Percentiles rank a stretch among this genome's conserved stretches.
phyloP scores from a whole-genome alignment of 139 green algal genomes.

The Volvox africanus region DNA sequence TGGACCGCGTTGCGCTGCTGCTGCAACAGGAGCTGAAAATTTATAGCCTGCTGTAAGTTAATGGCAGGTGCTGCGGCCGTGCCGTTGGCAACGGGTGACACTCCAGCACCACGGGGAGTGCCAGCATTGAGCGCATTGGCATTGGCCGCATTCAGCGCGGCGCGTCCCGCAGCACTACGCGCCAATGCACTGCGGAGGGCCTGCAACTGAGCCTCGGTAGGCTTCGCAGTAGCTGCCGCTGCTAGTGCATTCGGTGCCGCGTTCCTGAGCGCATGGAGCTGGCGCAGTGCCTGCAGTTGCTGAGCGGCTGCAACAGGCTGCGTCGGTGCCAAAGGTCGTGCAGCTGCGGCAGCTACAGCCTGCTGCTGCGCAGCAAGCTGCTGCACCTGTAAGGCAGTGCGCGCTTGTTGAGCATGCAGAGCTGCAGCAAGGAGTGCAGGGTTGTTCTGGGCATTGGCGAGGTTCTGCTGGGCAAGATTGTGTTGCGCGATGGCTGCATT shows the following conservation, averaged over 20 bases:
- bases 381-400: slow-evolving; percentile 42
- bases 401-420: slow-evolving; percentile 34
- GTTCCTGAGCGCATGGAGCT: slow-evolving; percentile 40
- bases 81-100: background rate
- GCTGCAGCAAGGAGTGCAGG: slow-evolving; percentile 32
- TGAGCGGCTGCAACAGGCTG: slow-evolving; percentile 10
- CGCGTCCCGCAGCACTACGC: slow-evolving; percentile 8
- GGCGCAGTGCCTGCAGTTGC: slow-evolving; percentile 47
- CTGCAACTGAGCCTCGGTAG: slow-evolving; percentile 43
- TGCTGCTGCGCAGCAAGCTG: slow-evolving; percentile 44
- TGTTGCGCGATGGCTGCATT: slow-evolving; percentile 40
- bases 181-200: slow-evolving; percentile 21
- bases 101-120: background rate
- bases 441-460: slow-evolving; percentile 38
- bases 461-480: slow-evolving; percentile 40
- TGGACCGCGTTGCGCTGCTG: slow-evolving; percentile 31
- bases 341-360: slow-evolving; percentile 19
- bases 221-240: slow-evolving; percentile 1
- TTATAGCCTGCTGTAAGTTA: slow-evolving; percentile 46
- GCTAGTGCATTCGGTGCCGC: background rate
- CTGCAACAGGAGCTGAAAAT: slow-evolving; percentile 47
- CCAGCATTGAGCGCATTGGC: slow-evolving; percentile 18
- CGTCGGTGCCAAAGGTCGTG: background rate
- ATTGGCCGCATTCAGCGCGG: slow-evolving; percentile 28
- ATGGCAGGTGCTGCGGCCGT: background rate